Conservation (phyloP, 331 rosid species). For the Pyracantha coccinea region DNA sequence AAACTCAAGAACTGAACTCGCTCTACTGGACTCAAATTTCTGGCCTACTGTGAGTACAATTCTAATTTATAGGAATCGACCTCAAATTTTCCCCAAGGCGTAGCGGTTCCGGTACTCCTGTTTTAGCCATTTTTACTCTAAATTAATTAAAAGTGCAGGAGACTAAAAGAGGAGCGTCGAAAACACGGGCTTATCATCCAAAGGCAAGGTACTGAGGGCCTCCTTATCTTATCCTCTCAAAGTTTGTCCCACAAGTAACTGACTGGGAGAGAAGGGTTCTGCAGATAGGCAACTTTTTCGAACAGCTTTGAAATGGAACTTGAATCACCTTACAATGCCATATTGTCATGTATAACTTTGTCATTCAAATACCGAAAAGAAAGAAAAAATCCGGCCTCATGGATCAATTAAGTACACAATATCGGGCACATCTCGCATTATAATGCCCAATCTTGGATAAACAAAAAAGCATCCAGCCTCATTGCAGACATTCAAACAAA, state of each 20-base stretch:
- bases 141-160: too few relatives aligned
- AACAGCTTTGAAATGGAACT: neutral
- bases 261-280: neutral
- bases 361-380: neutral
- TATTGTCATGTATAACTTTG: neutral
- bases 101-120: too few relatives aligned
- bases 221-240: neutral
- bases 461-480: conserved; percentile 11
- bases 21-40: too few relatives aligned
- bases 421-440: neutral
- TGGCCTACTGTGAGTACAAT: too few relatives aligned
- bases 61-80: too few relatives aligned
- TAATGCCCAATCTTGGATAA: neutral
- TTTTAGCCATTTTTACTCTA: too few relatives aligned
- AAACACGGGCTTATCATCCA: neutral
- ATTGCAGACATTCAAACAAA: conserved; percentile 7
- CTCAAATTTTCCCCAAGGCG: too few relatives aligned
- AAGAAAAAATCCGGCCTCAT: neutral
- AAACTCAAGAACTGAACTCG: too few relatives aligned
- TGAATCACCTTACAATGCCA: too few relatives aligned
- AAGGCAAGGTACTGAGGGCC: neutral
- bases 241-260: too few relatives aligned
- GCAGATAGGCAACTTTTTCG: neutral
- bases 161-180: neutral
- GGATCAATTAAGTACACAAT: neutral